Evolutionary conservation across 2,329 filamentous ascomycete genomes (phyloP).

Genomic region (Diaporthe sp.): DNA sequence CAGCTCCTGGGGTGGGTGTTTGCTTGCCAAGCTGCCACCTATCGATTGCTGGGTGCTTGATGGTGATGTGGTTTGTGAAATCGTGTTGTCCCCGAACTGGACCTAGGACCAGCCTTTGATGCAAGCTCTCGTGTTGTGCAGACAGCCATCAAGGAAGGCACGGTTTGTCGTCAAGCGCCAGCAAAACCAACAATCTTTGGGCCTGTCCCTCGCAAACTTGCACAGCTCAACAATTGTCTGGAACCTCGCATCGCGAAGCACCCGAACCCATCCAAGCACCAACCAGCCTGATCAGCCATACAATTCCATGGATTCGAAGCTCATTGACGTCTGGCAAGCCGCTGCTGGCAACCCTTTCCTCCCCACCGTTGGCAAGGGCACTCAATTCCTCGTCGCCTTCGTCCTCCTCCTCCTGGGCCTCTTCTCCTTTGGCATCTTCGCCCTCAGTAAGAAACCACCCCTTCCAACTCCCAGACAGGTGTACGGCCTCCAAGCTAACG

Average conservation of each 20-base stretch:
- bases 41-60: not conserved
- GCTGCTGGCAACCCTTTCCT: slow-evolving; percentile 87
- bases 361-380: slow-evolving; percentile 82
- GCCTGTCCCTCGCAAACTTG: not conserved
- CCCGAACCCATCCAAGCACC: not conserved
- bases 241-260: not conserved
- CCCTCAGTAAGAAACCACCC: slow-evolving; percentile 74
- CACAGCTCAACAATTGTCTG: not conserved
- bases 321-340: slow-evolving; percentile 93
- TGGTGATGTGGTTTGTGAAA: slow-evolving; percentile 18
- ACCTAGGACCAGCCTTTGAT: not conserved
- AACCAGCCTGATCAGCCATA: not conserved
- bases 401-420: slow-evolving; percentile 78
- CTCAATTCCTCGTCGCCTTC: slow-evolving; percentile 86
- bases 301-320: slow-evolving; percentile 77
- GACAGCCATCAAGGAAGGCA: not conserved
- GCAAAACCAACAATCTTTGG: not conserved
- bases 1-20: not conserved
- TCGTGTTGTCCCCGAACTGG: not conserved
- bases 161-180: not conserved
- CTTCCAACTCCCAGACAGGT: not conserved
- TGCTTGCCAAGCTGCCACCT: slow-evolving; percentile 22
- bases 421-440: slow-evolving; percentile 81
- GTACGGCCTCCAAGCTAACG: slow-evolving; percentile 36
- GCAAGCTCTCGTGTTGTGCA: slow-evolving; percentile 10